Evolutionary conservation across 208 protist species (phyloP).

Genomic region (Trypanosoma vivax): DNA sequence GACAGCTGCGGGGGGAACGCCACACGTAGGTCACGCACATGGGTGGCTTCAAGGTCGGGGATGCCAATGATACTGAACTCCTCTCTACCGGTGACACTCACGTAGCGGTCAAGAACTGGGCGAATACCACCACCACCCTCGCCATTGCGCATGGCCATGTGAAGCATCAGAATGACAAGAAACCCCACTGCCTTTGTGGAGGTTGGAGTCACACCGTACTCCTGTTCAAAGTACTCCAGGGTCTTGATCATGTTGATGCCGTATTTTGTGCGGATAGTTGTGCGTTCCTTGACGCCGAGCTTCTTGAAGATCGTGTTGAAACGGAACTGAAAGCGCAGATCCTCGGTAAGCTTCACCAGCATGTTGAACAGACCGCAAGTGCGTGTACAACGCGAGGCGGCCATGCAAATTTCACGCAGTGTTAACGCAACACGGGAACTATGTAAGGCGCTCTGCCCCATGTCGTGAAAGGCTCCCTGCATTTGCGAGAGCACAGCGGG

Average conservation of each 20-base stretch:
- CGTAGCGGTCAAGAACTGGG: constrained; percentile 63
- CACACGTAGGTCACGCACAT: constrained; percentile 72
- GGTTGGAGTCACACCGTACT: constrained; percentile 47
- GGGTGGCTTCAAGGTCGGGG: constrained; percentile 48
- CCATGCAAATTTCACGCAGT: constrained; percentile 46
- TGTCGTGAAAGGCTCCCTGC: constrained; percentile 61
- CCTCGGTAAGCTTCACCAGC: constrained; percentile 75
- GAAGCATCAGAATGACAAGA: constrained; percentile 73
- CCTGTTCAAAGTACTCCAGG: constrained; percentile 85
- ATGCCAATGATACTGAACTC: constrained; percentile 70
- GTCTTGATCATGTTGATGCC: constrained; percentile 74
- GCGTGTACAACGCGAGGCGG: constrained; percentile 68
- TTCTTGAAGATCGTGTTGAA: constrained; percentile 73
- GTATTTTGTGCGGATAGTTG: constrained; percentile 60
- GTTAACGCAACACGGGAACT: constrained; percentile 69
- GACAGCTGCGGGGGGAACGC: constrained; percentile 86
- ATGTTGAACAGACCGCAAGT: constrained; percentile 53
- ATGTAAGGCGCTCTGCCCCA: constrained; percentile 37
- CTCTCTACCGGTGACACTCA: constrained; percentile 36
- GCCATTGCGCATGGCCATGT: constrained; percentile 44
- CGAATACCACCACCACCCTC: constrained; percentile 23
- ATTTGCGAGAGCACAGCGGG: constrained; percentile 75
- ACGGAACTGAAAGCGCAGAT: constrained; percentile 79
- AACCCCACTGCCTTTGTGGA: constrained; percentile 72
- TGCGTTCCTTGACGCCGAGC: constrained; percentile 43